Base-by-base conservation (phyloP, 2,329 filamentous ascomycete species). In the Ascosphaera acerosa region DNA sequence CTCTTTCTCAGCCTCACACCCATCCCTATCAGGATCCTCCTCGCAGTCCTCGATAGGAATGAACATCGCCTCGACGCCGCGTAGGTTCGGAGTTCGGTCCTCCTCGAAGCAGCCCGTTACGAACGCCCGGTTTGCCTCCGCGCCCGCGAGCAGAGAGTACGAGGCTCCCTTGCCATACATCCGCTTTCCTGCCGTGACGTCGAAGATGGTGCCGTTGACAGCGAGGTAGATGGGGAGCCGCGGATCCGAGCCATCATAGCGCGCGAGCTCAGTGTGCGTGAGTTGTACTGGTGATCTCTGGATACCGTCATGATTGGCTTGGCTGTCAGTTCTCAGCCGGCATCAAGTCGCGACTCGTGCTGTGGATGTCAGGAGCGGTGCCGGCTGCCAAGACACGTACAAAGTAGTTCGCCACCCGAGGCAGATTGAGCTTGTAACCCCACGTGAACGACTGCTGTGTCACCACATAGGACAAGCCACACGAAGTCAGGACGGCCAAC, bases 81-180 rank as follows among this genome's bases (percentile, higher is more conserved):
- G 66, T 49, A 92, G 56, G 54, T 97, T 87, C 3, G 76, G 63
- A 2, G 72, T 87, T 18, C 71, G 59, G 58, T 97, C 87, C 38
- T 80, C 73, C 23, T 66, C 58, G 55, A 97, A 97, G 52, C 87
- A 97, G 12, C 78, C 80, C 2, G 87, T 94, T 6, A 97, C 70
- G 51, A 81, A 97, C 14, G 73, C 80, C 30, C 87, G 73, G 10
- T 76, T 70, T 19, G 84, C 82, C 52, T 97, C 87, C 37, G 64
- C 63, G 36, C 84, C 87, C 0, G 81, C 68, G 51, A 97, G 91
- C 54, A 75, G 72, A 44, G 71, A 63, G 59, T 97, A 97, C 22
- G 69, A 70, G 3, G 82, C 87, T 17, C 80, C 81, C 0, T 82
- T 73, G 1, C 77, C 77, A 57, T 87, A 87, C 35, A 55, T 50